A percentile compares a stretch with the other conserved stretches of the same genome.
Evolutionary conservation across 345 rosid species (phyloP).

Genomic region (Populus nigra): DNA sequence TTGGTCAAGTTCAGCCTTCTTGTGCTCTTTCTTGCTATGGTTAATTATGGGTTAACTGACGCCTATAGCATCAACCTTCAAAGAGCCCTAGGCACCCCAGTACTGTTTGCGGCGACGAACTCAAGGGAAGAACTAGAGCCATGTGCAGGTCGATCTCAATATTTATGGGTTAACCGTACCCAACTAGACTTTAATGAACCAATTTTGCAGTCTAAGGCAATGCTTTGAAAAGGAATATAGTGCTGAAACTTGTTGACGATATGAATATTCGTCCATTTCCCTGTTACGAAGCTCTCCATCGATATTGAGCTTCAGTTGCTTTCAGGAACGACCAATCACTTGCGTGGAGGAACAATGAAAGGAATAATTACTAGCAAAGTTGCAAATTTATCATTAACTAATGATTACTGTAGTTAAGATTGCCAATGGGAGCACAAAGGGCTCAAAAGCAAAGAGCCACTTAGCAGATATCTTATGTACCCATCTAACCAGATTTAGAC

Average conservation of each 20-base stretch:
- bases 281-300: neutral
- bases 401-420: neutral
- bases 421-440: neutral
- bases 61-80: neutral
- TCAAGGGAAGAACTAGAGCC: neutral
- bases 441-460: neutral
- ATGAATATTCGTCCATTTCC: constrained; percentile 2
- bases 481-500: neutral
- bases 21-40: neutral
- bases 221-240: neutral
- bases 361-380: neutral
- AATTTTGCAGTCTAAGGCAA: neutral
- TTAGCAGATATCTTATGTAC: neutral
- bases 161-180: neutral
- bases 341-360: neutral
- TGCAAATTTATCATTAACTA: neutral
- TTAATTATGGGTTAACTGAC: neutral
- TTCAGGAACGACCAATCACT: neutral
- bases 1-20: neutral
- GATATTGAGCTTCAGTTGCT: neutral
- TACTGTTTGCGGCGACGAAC: neutral
- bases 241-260: neutral
- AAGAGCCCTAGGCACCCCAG: neutral
- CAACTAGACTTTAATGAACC: neutral
- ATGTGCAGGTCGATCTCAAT: neutral